These are phyloP conservation scores for Vigna trinervia DNA, from an alignment of 306 rosid genomes.

Conservation along the genomic window DNA sequence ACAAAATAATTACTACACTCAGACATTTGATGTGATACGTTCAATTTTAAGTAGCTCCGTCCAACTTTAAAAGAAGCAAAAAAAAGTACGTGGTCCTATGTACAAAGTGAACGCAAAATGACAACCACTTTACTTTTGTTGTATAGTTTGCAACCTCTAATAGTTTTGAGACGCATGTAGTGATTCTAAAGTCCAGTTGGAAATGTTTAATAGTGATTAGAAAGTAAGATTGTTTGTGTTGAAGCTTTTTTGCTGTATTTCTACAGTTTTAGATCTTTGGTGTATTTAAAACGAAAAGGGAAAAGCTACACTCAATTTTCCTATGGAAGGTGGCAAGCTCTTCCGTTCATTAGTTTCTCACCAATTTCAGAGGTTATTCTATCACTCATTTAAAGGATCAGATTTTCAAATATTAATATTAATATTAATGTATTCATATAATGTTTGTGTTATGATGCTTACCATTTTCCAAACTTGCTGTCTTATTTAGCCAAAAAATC, in stretches of 20 bases:
- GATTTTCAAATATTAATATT: too few species aligned
- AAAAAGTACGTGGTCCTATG: not conserved
- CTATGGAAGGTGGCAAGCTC: too few species aligned
- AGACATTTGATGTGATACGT: constrained; percentile 30
- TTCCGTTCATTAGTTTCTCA: too few species aligned
- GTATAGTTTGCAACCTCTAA: not conserved
- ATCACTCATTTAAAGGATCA: too few species aligned
- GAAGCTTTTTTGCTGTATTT: not conserved
- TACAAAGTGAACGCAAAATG: not conserved
- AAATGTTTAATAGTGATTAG: not conserved
- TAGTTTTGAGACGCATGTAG: not conserved
- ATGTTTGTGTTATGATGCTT: too few species aligned
- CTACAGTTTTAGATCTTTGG: not conserved
- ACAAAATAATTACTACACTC: constrained; percentile 40
- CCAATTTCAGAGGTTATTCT: too few species aligned
- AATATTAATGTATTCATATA: too few species aligned
- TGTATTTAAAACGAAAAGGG: not conserved
- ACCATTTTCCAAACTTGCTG: too few species aligned
- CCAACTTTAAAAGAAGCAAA: not conserved
- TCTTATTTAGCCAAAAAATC: too few species aligned
- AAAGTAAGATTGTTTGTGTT: not conserved
- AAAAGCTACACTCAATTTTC: not conserved
- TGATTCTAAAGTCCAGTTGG: not conserved
- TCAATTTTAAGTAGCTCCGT: not conserved
- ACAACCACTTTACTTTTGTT: not conserved